Evolutionary conservation across 192 early-diverging fungal species (phyloP).

Genomic region (Rhizoclosmatium sp.): DNA sequence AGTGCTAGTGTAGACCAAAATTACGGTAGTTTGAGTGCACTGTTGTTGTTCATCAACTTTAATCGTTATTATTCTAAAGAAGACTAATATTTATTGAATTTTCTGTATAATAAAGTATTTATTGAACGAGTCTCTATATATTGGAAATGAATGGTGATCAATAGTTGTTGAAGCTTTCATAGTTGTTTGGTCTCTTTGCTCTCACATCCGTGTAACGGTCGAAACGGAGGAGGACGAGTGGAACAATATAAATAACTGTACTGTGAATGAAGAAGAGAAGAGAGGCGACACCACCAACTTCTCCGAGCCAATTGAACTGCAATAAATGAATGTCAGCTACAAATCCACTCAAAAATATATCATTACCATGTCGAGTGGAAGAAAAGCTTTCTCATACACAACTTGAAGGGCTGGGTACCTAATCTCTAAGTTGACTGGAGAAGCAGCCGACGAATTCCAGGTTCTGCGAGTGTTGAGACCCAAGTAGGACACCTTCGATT

Average conservation of each 20-base stretch:
- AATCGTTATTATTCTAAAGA: constrained; percentile 12
- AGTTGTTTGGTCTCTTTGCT: constrained; percentile 36
- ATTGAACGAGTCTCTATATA: neutral
- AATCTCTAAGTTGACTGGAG: constrained; percentile 45
- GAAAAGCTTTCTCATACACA: constrained; percentile 53
- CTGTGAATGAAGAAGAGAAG: constrained; percentile 48
- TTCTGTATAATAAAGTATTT: neutral
- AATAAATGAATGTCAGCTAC: constrained; percentile 2
- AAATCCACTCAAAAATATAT: neutral
- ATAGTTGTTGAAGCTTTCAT: constrained; percentile 48
- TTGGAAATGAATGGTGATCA: constrained; percentile 23
- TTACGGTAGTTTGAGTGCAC: neutral
- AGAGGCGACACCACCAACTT: constrained; percentile 51
- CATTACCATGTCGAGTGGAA: constrained; percentile 55
- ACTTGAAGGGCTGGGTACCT: constrained; percentile 53
- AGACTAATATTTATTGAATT: neutral
- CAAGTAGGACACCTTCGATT: constrained; percentile 47
- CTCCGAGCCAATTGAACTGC: constrained; percentile 59
- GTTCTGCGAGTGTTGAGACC: constrained; percentile 29
- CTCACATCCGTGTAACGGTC: constrained; percentile 48
- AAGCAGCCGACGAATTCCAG: neutral
- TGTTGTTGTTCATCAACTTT: constrained; percentile 13
- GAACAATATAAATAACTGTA: constrained; percentile 37
- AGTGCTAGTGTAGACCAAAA: neutral
- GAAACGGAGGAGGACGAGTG: constrained; percentile 41